Conservation (phyloP, 148 eudicot species). For the Suaeda aralocaspica region DNA sequence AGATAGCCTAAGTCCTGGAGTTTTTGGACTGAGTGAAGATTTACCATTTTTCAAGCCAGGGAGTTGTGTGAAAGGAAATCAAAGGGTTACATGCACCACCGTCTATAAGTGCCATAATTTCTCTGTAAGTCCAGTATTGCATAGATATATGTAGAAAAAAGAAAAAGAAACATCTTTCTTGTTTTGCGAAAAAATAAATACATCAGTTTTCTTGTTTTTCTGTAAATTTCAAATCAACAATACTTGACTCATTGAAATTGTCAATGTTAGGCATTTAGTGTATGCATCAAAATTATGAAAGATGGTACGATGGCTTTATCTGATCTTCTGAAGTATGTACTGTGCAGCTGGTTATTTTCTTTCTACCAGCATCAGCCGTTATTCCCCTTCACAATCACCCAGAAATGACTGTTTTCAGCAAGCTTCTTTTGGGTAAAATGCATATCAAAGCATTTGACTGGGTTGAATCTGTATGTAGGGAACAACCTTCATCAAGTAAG, state of each 20-base stretch:
- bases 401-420: slow-evolving; percentile 85
- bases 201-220: no score
- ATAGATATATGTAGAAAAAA: no score
- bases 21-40: slow-evolving; percentile 58
- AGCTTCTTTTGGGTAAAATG: slow-evolving; percentile 70
- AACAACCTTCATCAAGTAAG: slow-evolving; percentile 42
- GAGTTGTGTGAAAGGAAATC: slow-evolving; percentile 25
- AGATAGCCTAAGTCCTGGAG: slow-evolving; percentile 74
- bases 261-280: no score
- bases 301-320: background rate
- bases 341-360: slow-evolving; percentile 70
- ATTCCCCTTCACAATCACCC: slow-evolving; percentile 97
- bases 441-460: slow-evolving; percentile 83
- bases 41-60: slow-evolving; percentile 55
- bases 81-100: slow-evolving; percentile 53
- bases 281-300: no score
- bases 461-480: slow-evolving; percentile 32
- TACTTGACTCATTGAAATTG: no score
- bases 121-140: slow-evolving; percentile 38
- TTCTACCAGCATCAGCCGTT: slow-evolving; percentile 59
- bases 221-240: no score
- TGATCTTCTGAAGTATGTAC: slow-evolving; percentile 5
- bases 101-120: slow-evolving; percentile 48
- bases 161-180: no score
- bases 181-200: no score